Evolutionary conservation across 495 filamentous ascomycete species (phyloP).

Genomic region (Ascobolus immersus): DNA sequence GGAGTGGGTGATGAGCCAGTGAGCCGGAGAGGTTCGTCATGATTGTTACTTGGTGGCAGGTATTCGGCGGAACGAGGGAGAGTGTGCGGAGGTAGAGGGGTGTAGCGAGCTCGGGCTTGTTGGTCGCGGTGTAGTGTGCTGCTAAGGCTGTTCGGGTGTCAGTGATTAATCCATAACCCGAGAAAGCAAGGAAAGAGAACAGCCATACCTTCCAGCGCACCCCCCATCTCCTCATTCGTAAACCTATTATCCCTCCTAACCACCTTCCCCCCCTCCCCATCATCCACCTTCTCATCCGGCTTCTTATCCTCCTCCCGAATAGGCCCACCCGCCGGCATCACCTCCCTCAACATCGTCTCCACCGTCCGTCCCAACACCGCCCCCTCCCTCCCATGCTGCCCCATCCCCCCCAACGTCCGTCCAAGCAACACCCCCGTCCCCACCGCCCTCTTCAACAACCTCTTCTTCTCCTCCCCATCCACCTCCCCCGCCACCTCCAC

Average conservation of each 20-base stretch:
- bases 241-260: neutral
- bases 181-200: neutral
- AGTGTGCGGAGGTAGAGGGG: slow-evolving; percentile 77
- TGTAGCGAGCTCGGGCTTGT: slow-evolving; percentile 49
- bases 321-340: slow-evolving; percentile 23
- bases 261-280: slow-evolving; percentile 26
- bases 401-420: slow-evolving; percentile 41
- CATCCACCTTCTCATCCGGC: slow-evolving; percentile 40
- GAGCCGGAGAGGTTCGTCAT: slow-evolving; percentile 44
- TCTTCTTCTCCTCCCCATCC: slow-evolving; percentile 27
- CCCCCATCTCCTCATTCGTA: slow-evolving; percentile 5
- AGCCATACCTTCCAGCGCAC: slow-evolving; percentile 34
- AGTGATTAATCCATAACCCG: slow-evolving; percentile 1
- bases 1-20: slow-evolving; percentile 37
- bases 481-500: slow-evolving; percentile 19
- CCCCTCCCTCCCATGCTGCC: slow-evolving; percentile 40
- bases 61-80: slow-evolving; percentile 26
- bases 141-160: slow-evolving; percentile 32
- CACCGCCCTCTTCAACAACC: slow-evolving; percentile 44
- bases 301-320: slow-evolving; percentile 27
- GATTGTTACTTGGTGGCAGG: slow-evolving; percentile 48
- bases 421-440: slow-evolving; percentile 56
- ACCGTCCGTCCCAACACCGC: slow-evolving; percentile 56
- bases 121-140: slow-evolving; percentile 38
- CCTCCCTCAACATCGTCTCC: slow-evolving; percentile 51